phyloP scores from a whole-genome alignment of 805 yeast genomes.

The Ogataea populi-albae region DNA sequence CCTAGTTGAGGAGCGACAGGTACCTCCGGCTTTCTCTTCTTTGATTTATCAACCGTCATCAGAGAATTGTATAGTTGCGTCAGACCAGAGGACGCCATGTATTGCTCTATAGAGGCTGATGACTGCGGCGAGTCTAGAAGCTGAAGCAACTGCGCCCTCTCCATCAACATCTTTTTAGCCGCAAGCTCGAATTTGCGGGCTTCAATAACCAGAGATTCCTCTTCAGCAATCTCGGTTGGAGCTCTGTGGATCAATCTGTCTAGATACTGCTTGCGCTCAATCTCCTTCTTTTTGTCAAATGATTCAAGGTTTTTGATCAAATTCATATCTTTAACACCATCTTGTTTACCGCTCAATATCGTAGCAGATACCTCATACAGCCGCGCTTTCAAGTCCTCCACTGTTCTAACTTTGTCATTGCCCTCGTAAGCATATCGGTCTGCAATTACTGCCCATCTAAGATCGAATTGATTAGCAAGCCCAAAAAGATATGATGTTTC shows the following conservation, averaged over 20 bases:
- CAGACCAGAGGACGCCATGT: conserved; percentile 81
- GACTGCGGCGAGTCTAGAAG: conserved; percentile 85
- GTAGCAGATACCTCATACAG: conserved; percentile 68
- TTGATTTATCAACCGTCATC: conserved; percentile 64
- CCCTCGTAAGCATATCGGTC: conserved; percentile 51
- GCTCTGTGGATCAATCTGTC: conserved; percentile 74
- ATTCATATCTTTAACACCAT: conserved; percentile 40
- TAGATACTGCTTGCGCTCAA: conserved; percentile 76
- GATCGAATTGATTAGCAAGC: conserved; percentile 54
- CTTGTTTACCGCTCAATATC: conserved; percentile 39
- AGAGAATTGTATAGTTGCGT: conserved; percentile 80
- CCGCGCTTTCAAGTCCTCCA: conserved; percentile 82
- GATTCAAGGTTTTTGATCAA: conserved; percentile 59
- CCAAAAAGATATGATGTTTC: conserved; percentile 82
- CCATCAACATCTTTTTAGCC: conserved; percentile 82
- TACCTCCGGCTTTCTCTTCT: conserved; percentile 48
- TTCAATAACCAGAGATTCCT: conserved; percentile 89
- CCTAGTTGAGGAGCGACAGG: conserved; percentile 61
- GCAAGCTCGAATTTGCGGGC: conserved; percentile 90
- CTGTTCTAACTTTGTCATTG: conserved; percentile 45
- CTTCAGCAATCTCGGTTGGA: conserved; percentile 98
- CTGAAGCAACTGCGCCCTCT: conserved; percentile 73
- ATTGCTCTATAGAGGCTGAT: conserved; percentile 71
- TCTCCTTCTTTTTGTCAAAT: conserved; percentile 68
- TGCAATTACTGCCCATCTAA: conserved; percentile 66